These are phyloP conservation scores for Porcisia deanei DNA, from an alignment of 208 protist genomes.

Conservation along the genomic window DNA sequence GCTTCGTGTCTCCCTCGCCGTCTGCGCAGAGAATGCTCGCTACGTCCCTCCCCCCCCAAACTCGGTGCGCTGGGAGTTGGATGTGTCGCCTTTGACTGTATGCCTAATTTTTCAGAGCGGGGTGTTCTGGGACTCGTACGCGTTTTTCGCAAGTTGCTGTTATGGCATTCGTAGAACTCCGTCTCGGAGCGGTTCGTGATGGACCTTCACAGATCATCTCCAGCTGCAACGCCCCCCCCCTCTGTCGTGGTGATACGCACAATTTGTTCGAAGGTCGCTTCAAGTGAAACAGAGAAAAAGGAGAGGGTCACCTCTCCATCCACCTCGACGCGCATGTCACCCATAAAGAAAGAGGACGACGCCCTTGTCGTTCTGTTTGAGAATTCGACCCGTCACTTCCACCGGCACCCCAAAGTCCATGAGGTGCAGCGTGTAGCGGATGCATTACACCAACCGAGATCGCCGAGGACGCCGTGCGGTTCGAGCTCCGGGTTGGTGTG, in stretches of 20 bases:
- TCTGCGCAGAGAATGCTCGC: slow-evolving; percentile 20
- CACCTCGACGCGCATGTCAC: slow-evolving; percentile 40
- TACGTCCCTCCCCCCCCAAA: slow-evolving; percentile 47
- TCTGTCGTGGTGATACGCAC: slow-evolving; percentile 35
- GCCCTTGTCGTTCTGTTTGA: slow-evolving; percentile 38
- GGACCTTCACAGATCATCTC: slow-evolving; percentile 35
- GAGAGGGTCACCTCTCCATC: slow-evolving; percentile 22
- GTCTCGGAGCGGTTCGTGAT: slow-evolving; percentile 20
- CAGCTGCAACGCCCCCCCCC: slow-evolving; percentile 41
- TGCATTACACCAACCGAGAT: slow-evolving; percentile 62
- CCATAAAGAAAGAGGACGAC: slow-evolving; percentile 41
- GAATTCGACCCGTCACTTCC: slow-evolving; percentile 48
- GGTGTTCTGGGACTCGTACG: slow-evolving; percentile 20
- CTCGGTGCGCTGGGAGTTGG: slow-evolving; percentile 36
- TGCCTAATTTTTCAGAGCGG: slow-evolving; percentile 15
- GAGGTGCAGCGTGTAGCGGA: slow-evolving; percentile 58
- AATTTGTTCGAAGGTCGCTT: slow-evolving; percentile 27
- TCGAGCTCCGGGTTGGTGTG: slow-evolving; percentile 50
- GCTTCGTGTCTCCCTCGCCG: slow-evolving; percentile 21
- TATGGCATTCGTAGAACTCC: slow-evolving; percentile 38
- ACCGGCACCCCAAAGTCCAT: slow-evolving; percentile 51
- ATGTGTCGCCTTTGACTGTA: slow-evolving; percentile 18
- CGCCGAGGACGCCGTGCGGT: slow-evolving; percentile 55
- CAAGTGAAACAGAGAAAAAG: slow-evolving; percentile 40
- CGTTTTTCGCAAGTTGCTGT: slow-evolving; percentile 29